Evolutionary conservation across 2,329 filamentous ascomycete genomes (phyloP), one percentile per base, ranked within the genome.

Genomic region (Fusarium haematococcum): DNA sequence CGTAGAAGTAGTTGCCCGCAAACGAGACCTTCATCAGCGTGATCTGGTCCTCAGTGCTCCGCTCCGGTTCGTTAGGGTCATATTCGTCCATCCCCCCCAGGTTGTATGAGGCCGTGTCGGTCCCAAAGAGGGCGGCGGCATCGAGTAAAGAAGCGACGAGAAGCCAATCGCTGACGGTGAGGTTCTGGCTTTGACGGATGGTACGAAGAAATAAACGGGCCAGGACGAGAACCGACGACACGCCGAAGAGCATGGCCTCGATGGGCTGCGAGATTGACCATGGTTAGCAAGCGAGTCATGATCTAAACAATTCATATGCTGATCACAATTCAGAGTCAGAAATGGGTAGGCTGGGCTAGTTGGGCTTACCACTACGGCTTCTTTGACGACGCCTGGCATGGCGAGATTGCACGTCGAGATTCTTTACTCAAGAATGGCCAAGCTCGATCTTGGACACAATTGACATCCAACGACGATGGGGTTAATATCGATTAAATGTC

Each of bases 1-100:
- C 79, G 69, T 80, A 80, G 13, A 80, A 80, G 56, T 80, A 80
- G 66, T 80, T 80, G 6, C 79, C 79, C 5, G 79, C 78, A 66
- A 80, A 81, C 0, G 78, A 35, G 3, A 80, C 68, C 67, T 80
- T 80, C 69, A 72, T 76, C 37, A 79, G 54, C 2, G 57, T 41
- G n/a, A 80, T 73, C 56, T 73, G 71, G 1, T 75, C 71, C 11
- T 68, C 63, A 0, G 54, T 32, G 41, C 70, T 70, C 2, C 57
- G 73, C 2, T 48, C 45, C 6, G 75, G 70, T 2, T 58, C 54
- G 30, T 74, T 33, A 0, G 78, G 70, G 16, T 79, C 75, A 23
- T 71, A 79, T 25, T 78, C 73, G 27, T 79, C 73, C 79, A 80
- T 78, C 2, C 77, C 79, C 0, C 79, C 79, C 0, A 80, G 50